Evolutionary conservation across 768 basidiomycete species (phyloP), one percentile per base, ranked within the genome.

Genomic region (Vararia minispora): DNA sequence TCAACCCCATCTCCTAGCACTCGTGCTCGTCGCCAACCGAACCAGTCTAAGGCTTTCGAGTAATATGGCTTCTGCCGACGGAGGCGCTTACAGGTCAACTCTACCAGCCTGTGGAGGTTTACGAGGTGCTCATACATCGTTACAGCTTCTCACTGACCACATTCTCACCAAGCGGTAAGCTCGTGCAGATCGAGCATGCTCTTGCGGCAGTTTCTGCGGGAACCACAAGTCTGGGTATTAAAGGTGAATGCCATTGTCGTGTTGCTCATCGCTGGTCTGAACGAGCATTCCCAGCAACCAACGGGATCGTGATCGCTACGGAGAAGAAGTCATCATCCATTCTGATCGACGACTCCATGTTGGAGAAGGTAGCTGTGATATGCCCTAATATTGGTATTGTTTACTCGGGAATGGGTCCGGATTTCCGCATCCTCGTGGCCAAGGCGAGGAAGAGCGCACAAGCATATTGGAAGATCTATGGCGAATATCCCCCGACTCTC

Each of bases 151-250:
- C 95, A 49, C 76, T 99, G 46, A 99, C 95, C 11, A 94, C 95
- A 52, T 99, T 99, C 76, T 95, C 91, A 27, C 95, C 95, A 38
- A 95, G 91, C 52, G 94, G 94, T 48, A 95, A 91, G 72, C 76
- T 99, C 35, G 94, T 99, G 43, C 95, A 99, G 69, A 99, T 99
- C 58, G 95, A 99, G 68, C 95, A 99, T 65, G 95, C 95, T 32
- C 69, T 99, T 44, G 95, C 95, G 40, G 92, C 92, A 23, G 94
- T 98, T 42, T 76, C 86, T 17, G 83, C 86, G 51, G 94, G 94
- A 42, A 92, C 91, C 31, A 98, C 95, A 29, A 91, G 88, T 62
- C 76, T 99, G 31, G 95, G 95, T 39, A 97, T 99, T 60, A 98
- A 98, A 72, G 95, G 95, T 92, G 51, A 46, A 64, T 35, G 25